phyloP scores from a whole-genome alignment of 192 early-diverging fungal genomes.

The Entomortierella chlamydospora region DNA sequence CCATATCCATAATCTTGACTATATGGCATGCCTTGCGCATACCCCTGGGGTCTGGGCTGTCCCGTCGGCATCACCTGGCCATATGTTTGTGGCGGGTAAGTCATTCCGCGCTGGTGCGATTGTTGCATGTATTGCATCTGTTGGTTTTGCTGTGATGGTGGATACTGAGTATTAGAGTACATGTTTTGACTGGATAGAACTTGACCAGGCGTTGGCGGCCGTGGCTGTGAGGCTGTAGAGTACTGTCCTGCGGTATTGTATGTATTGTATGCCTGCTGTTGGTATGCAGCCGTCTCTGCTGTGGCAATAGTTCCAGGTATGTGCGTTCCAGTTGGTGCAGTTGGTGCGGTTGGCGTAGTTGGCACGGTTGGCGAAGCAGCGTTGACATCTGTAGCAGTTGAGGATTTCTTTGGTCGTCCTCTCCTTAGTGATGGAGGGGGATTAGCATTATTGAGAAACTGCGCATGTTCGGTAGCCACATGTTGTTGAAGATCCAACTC shows the following conservation, averaged over 20 bases:
- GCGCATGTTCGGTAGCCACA: slow-evolving; percentile 42
- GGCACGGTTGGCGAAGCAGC: not conserved
- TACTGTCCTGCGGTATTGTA: slow-evolving; percentile 4
- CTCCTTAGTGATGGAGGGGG: slow-evolving; percentile 45
- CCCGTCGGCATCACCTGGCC: slow-evolving; percentile 1
- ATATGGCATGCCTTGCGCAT: slow-evolving; percentile 7
- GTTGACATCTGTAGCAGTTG: not conserved
- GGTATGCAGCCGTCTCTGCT: slow-evolving; percentile 1
- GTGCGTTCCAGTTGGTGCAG: slow-evolving; percentile 4
- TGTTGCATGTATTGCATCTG: slow-evolving; percentile 27
- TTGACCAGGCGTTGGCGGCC: slow-evolving; percentile 5
- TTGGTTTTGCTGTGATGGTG: slow-evolving; percentile 10
- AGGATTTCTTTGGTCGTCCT: slow-evolving; percentile 35
- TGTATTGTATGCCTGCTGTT: not conserved
- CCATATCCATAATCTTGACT: slow-evolving; percentile 24
- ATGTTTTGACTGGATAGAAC: not conserved
- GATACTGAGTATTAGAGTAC: slow-evolving; percentile 16
- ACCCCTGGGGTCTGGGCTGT: slow-evolving; percentile 20
- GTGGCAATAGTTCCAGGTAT: not conserved
- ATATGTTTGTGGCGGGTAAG: slow-evolving; percentile 22
- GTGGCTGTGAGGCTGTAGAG: not conserved
- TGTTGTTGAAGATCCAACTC: slow-evolving; percentile 36
- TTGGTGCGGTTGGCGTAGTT: not conserved
- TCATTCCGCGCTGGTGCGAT: slow-evolving; percentile 5
- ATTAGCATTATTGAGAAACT: slow-evolving; percentile 13